Percentiles rank a stretch among this genome's conserved stretches.
These are phyloP conservation scores for Penicillium bovifimosum DNA, from an alignment of 495 filamentous ascomycete genomes.

Conservation along the genomic window DNA sequence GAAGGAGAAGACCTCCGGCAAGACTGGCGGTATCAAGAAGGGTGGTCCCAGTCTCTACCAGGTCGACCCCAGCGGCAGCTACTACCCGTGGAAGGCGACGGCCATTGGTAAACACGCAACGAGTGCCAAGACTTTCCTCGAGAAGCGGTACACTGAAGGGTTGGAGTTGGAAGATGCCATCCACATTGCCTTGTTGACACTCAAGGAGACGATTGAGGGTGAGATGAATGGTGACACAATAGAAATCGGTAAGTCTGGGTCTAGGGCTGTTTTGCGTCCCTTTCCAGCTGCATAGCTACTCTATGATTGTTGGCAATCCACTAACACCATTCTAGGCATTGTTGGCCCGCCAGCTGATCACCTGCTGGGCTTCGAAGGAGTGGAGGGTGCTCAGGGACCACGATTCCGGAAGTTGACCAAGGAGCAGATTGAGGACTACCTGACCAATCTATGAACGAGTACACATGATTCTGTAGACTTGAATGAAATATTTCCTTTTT, in stretches of 20 bases:
- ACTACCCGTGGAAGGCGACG: constrained; percentile 99
- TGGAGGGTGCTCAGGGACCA: constrained; percentile 82
- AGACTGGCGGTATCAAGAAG: constrained; percentile 93
- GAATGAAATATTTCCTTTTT: constrained; percentile 18
- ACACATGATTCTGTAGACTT: constrained; percentile 13
- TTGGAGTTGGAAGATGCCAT: constrained; percentile 97
- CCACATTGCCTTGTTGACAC: constrained; percentile 92
- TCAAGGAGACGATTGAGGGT: constrained; percentile 99
- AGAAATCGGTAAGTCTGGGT: constrained; percentile 73
- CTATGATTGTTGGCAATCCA: background rate
- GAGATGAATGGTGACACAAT: constrained; percentile 99
- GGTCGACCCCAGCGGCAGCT: constrained; percentile 93
- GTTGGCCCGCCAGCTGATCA: constrained; percentile 92
- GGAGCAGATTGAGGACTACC: constrained; percentile 97
- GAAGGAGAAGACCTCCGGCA: constrained; percentile 63
- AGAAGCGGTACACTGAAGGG: constrained; percentile 97
- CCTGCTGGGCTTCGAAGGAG: constrained; percentile 86
- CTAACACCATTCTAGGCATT: constrained; percentile 56
- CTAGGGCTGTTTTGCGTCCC: background rate
- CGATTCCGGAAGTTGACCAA: constrained; percentile 94
- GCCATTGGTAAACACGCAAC: constrained; percentile 98
- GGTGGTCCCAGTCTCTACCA: constrained; percentile 97
- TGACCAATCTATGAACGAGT: constrained; percentile 75
- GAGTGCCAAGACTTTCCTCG: constrained; percentile 95
- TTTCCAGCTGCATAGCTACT: background rate